Conservation (phyloP, 2,329 filamentous ascomycete genomes). For the Sclerotinia nivalis region DNA sequence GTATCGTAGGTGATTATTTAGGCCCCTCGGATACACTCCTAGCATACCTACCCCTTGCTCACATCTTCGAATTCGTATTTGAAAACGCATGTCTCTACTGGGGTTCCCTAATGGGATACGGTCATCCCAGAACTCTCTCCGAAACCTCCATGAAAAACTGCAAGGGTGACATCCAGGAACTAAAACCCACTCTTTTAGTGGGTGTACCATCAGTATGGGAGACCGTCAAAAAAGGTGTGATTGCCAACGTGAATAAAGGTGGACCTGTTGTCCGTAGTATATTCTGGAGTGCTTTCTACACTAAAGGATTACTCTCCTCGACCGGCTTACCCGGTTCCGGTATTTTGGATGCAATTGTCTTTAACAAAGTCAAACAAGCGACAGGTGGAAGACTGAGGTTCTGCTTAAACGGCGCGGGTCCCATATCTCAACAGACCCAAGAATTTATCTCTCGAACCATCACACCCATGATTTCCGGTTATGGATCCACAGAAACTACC, state of each 20-base stretch:
- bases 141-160: slow-evolving; percentile 86
- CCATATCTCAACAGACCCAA: slow-evolving; percentile 81
- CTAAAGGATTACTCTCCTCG: slow-evolving; percentile 47
- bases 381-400: slow-evolving; percentile 86
- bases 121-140: slow-evolving; percentile 83
- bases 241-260: slow-evolving; percentile 64
- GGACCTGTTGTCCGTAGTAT: slow-evolving; percentile 68
- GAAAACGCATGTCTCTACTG: slow-evolving; percentile 89
- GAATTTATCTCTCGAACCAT: slow-evolving; percentile 87
- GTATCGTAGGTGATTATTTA: slow-evolving; percentile 75
- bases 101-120: slow-evolving; percentile 91
- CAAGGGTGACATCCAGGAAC: slow-evolving; percentile 89
- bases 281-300: slow-evolving; percentile 66
- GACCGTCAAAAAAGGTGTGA: slow-evolving; percentile 91
- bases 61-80: slow-evolving; percentile 95
- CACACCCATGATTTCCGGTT: slow-evolving; percentile 89
- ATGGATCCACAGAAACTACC: slow-evolving; percentile 89
- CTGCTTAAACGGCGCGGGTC: slow-evolving; percentile 89
- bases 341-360: slow-evolving; percentile 77
- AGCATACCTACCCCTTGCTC: slow-evolving; percentile 89
- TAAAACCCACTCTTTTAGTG: slow-evolving; percentile 84
- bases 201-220: slow-evolving; percentile 98
- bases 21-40: slow-evolving; percentile 77
- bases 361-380: slow-evolving; percentile 84
- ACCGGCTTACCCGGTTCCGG: slow-evolving; percentile 62